A percentile compares a stretch with the other conserved stretches of the same genome.
These are phyloP conservation scores for Microdochium nivale DNA, from an alignment of 2,329 filamentous ascomycete genomes.

Conservation along the genomic window DNA sequence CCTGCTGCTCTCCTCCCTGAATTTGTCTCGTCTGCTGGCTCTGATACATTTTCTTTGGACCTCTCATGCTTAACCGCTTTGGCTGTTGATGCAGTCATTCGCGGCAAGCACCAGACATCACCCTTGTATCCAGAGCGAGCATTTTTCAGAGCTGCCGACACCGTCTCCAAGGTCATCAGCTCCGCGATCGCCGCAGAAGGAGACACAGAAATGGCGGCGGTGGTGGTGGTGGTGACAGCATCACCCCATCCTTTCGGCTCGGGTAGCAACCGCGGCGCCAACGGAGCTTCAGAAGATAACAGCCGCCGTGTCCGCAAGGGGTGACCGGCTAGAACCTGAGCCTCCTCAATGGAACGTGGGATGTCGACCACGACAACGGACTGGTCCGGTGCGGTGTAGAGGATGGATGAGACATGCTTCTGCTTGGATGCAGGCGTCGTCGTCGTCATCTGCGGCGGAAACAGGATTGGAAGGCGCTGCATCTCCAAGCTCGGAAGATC, in stretches of 20 bases:
- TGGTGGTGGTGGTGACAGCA: slow-evolving; percentile 15
- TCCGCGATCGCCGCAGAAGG: slow-evolving; percentile 42
- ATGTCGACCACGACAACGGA: slow-evolving; percentile 58
- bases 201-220: slow-evolving; percentile 17
- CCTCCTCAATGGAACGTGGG: slow-evolving; percentile 58
- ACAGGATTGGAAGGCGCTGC: background rate
- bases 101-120: slow-evolving; percentile 39
- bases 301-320: slow-evolving; percentile 27
- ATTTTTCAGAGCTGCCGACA: slow-evolving; percentile 32
- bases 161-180: slow-evolving; percentile 41
- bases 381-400: slow-evolving; percentile 42
- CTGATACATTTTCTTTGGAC: background rate
- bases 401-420: slow-evolving; percentile 25
- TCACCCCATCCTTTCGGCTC: slow-evolving; percentile 39
- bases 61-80: background rate
- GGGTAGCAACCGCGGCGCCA: slow-evolving; percentile 39
- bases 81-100: slow-evolving; percentile 15
- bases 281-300: slow-evolving; percentile 34
- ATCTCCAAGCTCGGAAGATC: background rate
- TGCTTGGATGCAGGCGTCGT: background rate
- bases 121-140: slow-evolving; percentile 21
- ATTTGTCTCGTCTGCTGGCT: background rate
- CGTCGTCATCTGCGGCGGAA: background rate
- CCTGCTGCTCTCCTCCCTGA: too few relatives aligned
- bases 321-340: slow-evolving; percentile 42